A percentile compares a stretch with the other conserved stretches of the same genome.
Conservation (phyloP, 2,329 filamentous ascomycete species). For the Fusarium sp. region DNA sequence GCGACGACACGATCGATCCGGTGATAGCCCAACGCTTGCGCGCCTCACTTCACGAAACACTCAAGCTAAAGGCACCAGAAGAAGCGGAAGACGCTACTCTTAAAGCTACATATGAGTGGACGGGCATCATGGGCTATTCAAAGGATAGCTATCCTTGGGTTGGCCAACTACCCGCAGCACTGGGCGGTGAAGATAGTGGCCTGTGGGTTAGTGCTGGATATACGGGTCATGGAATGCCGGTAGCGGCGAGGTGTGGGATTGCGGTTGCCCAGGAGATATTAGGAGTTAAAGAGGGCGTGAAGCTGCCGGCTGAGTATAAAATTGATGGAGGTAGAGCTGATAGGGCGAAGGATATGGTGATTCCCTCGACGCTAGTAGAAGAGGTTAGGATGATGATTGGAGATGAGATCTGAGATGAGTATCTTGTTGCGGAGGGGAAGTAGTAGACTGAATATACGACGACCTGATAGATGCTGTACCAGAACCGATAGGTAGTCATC, state of each 20-base stretch:
- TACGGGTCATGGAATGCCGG: slow-evolving; percentile 84
- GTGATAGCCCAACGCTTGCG: slow-evolving; percentile 71
- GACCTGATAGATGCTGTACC: too few species aligned
- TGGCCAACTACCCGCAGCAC: slow-evolving; percentile 70
- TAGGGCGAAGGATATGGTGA: slow-evolving; percentile 36
- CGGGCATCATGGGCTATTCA: slow-evolving; percentile 84
- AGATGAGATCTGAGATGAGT: slow-evolving; percentile 5
- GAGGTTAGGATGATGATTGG: slow-evolving; percentile 47
- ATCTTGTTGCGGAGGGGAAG: not conserved
- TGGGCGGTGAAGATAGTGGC: slow-evolving; percentile 63
- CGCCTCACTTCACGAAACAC: slow-evolving; percentile 56
- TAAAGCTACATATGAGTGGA: slow-evolving; percentile 76
- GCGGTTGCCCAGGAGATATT: slow-evolving; percentile 74
- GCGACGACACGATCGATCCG: slow-evolving; percentile 71
- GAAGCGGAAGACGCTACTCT: slow-evolving; percentile 62
- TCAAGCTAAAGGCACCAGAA: slow-evolving; percentile 59
- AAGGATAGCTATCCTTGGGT: slow-evolving; percentile 80
- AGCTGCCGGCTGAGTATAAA: slow-evolving; percentile 61
- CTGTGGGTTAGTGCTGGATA: slow-evolving; percentile 77
- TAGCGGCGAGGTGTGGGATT: slow-evolving; percentile 76
- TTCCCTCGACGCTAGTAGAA: slow-evolving; percentile 48
- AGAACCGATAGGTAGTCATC: too few species aligned
- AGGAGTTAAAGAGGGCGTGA: slow-evolving; percentile 56
- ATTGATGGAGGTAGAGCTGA: slow-evolving; percentile 54
- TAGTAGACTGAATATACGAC: too few species aligned